A percentile compares a stretch with the other conserved stretches of the same genome.
Conservation (phyloP, 805 yeast genomes). For the Candida yuanshanica region DNA sequence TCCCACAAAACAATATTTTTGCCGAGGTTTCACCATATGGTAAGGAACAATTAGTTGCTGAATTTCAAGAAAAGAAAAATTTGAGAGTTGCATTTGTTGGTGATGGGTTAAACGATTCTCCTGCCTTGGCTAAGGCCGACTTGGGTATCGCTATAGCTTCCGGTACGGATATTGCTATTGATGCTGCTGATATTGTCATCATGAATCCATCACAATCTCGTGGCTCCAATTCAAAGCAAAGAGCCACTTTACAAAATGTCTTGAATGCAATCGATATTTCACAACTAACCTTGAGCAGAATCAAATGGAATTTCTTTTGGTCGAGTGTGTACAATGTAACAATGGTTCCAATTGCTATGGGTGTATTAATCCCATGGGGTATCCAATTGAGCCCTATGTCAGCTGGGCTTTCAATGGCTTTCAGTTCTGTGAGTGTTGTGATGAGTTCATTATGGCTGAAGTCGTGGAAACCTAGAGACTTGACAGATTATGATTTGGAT, state of each 20-base stretch:
- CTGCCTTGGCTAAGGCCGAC: conserved; percentile 85
- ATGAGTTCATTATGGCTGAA: conserved; percentile 69
- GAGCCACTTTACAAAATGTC: conserved; percentile 34
- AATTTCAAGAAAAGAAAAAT: conserved; percentile 40
- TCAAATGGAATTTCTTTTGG: conserved; percentile 80
- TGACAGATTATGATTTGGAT: conserved; percentile 2
- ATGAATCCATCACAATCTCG: conserved; percentile 29
- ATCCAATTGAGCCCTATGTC: conserved; percentile 78
- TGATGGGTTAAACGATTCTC: conserved; percentile 97
- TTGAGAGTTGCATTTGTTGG: conserved; percentile 80
- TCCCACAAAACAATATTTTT: conserved; percentile 57
- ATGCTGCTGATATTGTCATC: conserved; percentile 90
- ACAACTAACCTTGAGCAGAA: conserved; percentile 60
- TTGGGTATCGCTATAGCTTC: conserved; percentile 88
- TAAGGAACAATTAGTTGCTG: conserved; percentile 61
- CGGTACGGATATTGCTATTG: conserved; percentile 94
- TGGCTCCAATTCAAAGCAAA: conserved; percentile 7
- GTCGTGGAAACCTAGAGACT: conserved; percentile 44
- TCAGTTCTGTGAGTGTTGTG: conserved; percentile 87
- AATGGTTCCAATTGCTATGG: conserved; percentile 94
- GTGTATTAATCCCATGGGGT: conserved; percentile 75
- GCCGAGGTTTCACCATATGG: conserved; percentile 74
- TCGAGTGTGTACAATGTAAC: conserved; percentile 78
- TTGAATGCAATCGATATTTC: conserved; percentile 64
- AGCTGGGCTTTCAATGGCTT: conserved; percentile 91